A percentile compares a stretch with the other conserved stretches of the same genome.
Conservation (phyloP, 2,329 filamentous ascomycete species). For the Pseudocercospora eumusae region DNA sequence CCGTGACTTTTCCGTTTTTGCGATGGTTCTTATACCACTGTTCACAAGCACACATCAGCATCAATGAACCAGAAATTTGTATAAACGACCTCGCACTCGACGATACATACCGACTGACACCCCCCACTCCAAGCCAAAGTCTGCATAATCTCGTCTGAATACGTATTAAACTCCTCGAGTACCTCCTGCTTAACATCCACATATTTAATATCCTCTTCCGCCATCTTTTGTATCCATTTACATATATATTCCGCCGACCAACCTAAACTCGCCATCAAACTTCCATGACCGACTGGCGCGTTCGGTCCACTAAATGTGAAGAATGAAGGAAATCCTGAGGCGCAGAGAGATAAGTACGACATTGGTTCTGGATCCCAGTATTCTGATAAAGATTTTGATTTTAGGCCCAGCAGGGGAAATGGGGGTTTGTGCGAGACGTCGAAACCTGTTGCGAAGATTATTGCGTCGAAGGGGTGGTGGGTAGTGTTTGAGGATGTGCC, state of each 20-base stretch:
- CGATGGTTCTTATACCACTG: constrained; percentile 37
- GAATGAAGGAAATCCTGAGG: constrained; percentile 34
- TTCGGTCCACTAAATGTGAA: constrained; percentile 36
- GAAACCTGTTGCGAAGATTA: constrained; percentile 45
- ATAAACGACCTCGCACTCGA: no score
- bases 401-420: constrained; percentile 44
- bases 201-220: constrained; percentile 35
- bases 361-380: constrained; percentile 33
- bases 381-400: constrained; percentile 28
- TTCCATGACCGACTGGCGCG: constrained; percentile 31
- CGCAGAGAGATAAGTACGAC: constrained; percentile 34
- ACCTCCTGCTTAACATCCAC: constrained; percentile 33
- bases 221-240: constrained; percentile 37
- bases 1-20: constrained; percentile 38
- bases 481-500: constrained; percentile 19
- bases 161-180: constrained; percentile 37
- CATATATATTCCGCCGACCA: constrained; percentile 36
- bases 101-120: constrained; percentile 30
- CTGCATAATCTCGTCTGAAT: constrained; percentile 39
- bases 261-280: constrained; percentile 32
- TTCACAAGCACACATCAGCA: neutral
- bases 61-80: no score
- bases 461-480: constrained; percentile 23
- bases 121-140: constrained; percentile 37
- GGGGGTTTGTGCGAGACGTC: constrained; percentile 43